Evolutionary conservation across 495 filamentous ascomycete species (phyloP).

Genomic region (Saxophila tyrrhenica): DNA sequence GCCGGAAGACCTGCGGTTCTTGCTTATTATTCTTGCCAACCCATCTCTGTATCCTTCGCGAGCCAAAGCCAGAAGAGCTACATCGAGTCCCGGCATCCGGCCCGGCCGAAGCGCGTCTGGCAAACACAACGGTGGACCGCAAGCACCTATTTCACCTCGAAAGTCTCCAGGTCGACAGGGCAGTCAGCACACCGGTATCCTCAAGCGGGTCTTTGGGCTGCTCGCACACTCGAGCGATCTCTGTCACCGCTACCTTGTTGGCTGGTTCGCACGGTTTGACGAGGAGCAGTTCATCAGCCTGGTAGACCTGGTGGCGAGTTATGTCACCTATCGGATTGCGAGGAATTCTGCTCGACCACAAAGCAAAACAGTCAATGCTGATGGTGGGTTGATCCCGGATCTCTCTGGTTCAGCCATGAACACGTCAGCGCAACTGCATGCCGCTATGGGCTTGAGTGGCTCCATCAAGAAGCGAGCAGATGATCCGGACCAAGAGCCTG

Average conservation of each 20-base stretch:
- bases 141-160: slow-evolving; percentile 2
- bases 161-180: slow-evolving; percentile 7
- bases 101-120: slow-evolving; percentile 1
- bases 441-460: slow-evolving; percentile 56
- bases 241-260: slow-evolving; percentile 74
- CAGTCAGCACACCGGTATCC: slow-evolving; percentile 42
- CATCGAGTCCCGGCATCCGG: background rate
- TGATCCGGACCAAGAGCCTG: slow-evolving; percentile 32
- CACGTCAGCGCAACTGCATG: slow-evolving; percentile 62
- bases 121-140: background rate
- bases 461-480: slow-evolving; percentile 36
- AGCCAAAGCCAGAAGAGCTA: slow-evolving; percentile 6
- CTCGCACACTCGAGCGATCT: slow-evolving; percentile 63
- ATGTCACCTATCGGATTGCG: slow-evolving; percentile 70
- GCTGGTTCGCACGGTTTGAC: slow-evolving; percentile 69
- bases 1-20: slow-evolving; percentile 63
- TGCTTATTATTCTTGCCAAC: slow-evolving; percentile 77
- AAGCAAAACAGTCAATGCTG: slow-evolving; percentile 43
- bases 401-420: slow-evolving; percentile 41
- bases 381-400: slow-evolving; percentile 58
- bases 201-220: slow-evolving; percentile 76
- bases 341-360: slow-evolving; percentile 62
- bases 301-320: slow-evolving; percentile 66
- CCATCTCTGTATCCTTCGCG: slow-evolving; percentile 50
- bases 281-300: slow-evolving; percentile 54